Percentiles rank a stretch among this genome's conserved stretches.
Evolutionary conservation across 106 monocot genomes (phyloP).

Genomic region (Allium fistulosum): DNA sequence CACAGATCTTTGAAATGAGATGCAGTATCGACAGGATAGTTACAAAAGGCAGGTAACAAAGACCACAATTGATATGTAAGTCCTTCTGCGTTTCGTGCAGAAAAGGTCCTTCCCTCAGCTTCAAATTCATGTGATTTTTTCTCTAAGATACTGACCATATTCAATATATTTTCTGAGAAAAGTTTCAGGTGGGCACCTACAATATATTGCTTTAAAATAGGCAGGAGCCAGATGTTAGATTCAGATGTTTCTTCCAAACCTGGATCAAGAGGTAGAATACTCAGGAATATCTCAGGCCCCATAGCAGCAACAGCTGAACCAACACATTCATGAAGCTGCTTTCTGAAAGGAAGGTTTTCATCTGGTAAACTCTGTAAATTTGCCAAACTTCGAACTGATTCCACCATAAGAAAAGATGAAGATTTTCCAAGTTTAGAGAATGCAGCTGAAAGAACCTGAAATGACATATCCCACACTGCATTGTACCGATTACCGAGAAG

Average conservation of each 20-base stretch:
- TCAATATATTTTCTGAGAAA: slow-evolving; percentile 48
- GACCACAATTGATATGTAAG: slow-evolving; percentile 81
- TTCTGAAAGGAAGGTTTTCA: slow-evolving; percentile 30
- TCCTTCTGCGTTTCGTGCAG: slow-evolving; percentile 60
- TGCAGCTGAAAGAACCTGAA: slow-evolving; percentile 69
- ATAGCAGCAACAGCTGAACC: slow-evolving; percentile 74
- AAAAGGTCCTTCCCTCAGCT: slow-evolving; percentile 50
- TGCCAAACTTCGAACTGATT: slow-evolving; percentile 47
- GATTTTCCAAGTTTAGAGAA: slow-evolving; percentile 69
- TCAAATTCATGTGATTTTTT: slow-evolving; percentile 55
- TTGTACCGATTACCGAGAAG: slow-evolving; percentile 66
- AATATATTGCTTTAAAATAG: slow-evolving; percentile 75
- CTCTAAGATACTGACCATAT: slow-evolving; percentile 22
- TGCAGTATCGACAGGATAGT: slow-evolving; percentile 73
- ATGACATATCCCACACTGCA: slow-evolving; percentile 81
- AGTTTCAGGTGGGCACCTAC: slow-evolving; percentile 70
- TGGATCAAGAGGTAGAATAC: slow-evolving; percentile 49
- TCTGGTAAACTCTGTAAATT: slow-evolving; percentile 72
- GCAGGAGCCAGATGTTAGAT: slow-evolving; percentile 69
- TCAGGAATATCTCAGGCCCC: slow-evolving; percentile 76
- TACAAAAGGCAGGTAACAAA: slow-evolving; percentile 87
- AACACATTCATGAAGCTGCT: slow-evolving; percentile 93
- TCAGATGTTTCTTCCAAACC: slow-evolving; percentile 46
- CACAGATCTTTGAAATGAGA: slow-evolving; percentile 46
- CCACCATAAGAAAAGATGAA: slow-evolving; percentile 59